Evolutionary conservation across 176 grass and related monocot species (phyloP), one percentile per base, ranked within the genome.

Genomic region (Hsuehochloa calcarea): DNA sequence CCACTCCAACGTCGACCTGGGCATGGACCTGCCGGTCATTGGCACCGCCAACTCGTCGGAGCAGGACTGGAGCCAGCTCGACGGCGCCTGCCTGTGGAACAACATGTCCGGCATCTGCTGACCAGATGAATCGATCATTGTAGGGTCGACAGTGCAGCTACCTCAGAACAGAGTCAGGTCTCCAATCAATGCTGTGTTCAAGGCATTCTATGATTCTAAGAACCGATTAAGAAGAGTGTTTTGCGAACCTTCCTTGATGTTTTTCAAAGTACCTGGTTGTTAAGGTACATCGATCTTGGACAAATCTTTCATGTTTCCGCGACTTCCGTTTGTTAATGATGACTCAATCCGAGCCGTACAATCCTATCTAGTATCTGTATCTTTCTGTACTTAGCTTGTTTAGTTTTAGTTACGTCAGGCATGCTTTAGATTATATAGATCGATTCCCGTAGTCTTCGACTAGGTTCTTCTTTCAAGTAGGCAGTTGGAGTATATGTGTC

Each of bases 81-180:
- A 58, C 22, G 59, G 52, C 12, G 47, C 60, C 3, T 90, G 82
- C 79, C 78, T 78, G 37, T 94, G 88, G 88, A 88, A 43, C 70
- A 84, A 56, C 75, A 77, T 88, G 65, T 75, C 75, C 3, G 45
- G 88, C 65, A 95, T 88, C 51, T 87, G 75, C 68, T 88, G 80
- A 94, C 41, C 38, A 46, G 17, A 55, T 20, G 51, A 75, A 70
- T 67, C 12, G 46, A 58, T 38, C 74, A 13, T 8, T 25, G 17
- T 17, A 51, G 35, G 34, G 7, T 27, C 45, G 45, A 35, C 17
- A 47, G 51, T 59, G 74, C 60, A 11, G 43, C 63, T 55, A 47
- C 31, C 20, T 51, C 41, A 26, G 6, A 79, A 60, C 65, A 14
- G 55, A 7, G 6, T 38, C 44, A 67, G 45, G 44, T 51, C 78